A percentile compares a stretch with the other conserved stretches of the same genome.
Conservation (phyloP, 345 rosid genomes). For the Viola odorata region DNA sequence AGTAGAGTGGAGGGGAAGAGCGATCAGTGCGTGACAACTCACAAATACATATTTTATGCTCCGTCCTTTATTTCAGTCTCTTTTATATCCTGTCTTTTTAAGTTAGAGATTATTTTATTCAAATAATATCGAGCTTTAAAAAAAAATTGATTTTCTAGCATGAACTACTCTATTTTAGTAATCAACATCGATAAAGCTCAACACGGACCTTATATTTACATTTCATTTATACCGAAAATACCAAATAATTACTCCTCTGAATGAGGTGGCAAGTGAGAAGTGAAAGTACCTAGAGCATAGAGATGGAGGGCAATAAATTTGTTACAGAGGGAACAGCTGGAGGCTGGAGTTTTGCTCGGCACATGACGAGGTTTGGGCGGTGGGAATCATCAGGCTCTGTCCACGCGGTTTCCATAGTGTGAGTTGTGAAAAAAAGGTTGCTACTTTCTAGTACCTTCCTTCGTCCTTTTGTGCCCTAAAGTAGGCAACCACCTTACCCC, state of each 20-base stretch:
- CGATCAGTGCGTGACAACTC: too few species aligned
- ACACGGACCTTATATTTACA: too few species aligned
- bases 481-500: neutral
- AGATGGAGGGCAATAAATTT: neutral
- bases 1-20: neutral
- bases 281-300: neutral
- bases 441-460: neutral
- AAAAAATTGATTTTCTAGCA: too few species aligned
- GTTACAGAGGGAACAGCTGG: constrained; percentile 9
- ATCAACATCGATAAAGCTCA: neutral
- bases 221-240: too few species aligned
- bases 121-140: too few species aligned
- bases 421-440: constrained; percentile 1
- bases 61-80: too few species aligned
- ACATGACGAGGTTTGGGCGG: neutral
- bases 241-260: too few species aligned
- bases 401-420: constrained; percentile 5
- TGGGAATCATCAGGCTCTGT: neutral
- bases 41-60: too few species aligned
- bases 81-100: too few species aligned
- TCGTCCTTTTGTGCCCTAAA: constrained; percentile 1
- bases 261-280: too few species aligned
- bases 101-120: too few species aligned
- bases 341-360: constrained; percentile 7
- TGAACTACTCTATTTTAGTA: too few species aligned